A percentile compares a stretch with the other conserved stretches of the same genome.
Conservation (phyloP, 2,329 filamentous ascomycete genomes). For the Clonostachys sp. region DNA sequence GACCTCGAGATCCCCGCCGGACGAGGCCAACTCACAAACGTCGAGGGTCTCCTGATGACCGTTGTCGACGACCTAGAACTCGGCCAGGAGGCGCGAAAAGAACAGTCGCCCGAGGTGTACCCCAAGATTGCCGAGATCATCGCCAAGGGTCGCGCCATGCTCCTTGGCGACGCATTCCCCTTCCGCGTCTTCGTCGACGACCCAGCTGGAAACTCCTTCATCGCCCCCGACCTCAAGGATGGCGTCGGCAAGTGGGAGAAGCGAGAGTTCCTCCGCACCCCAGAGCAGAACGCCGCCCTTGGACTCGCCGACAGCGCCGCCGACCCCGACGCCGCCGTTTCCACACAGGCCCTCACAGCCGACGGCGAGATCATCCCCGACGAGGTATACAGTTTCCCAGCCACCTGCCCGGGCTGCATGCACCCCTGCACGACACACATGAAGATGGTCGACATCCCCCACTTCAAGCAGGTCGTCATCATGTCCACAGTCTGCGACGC, state of each 20-base stretch:
- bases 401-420: constrained; percentile 86
- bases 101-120: constrained; percentile 71
- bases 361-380: constrained; percentile 86
- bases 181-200: constrained; percentile 89
- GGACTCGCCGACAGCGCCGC: constrained; percentile 62
- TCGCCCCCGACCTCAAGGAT: constrained; percentile 79
- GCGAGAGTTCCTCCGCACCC: constrained; percentile 75
- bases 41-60: constrained; percentile 79
- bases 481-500: constrained; percentile 91
- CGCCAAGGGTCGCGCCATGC: constrained; percentile 68
- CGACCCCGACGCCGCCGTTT: constrained; percentile 36
- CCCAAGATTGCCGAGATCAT: constrained; percentile 76
- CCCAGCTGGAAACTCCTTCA: constrained; percentile 93
- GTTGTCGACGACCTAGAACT: constrained; percentile 77
- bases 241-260: constrained; percentile 85
- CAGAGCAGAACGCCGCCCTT: constrained; percentile 81
- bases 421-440: constrained; percentile 87
- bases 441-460: constrained; percentile 97
- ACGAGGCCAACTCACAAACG: constrained; percentile 85
- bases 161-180: constrained; percentile 73
- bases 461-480: constrained; percentile 95
- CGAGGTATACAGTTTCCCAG: constrained; percentile 89
- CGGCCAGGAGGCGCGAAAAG: constrained; percentile 78
- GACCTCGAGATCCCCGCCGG: constrained; percentile 91
- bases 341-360: constrained; percentile 41